Conservation (phyloP, 202 grass and related monocot species). For the Panicum virgatum region DNA sequence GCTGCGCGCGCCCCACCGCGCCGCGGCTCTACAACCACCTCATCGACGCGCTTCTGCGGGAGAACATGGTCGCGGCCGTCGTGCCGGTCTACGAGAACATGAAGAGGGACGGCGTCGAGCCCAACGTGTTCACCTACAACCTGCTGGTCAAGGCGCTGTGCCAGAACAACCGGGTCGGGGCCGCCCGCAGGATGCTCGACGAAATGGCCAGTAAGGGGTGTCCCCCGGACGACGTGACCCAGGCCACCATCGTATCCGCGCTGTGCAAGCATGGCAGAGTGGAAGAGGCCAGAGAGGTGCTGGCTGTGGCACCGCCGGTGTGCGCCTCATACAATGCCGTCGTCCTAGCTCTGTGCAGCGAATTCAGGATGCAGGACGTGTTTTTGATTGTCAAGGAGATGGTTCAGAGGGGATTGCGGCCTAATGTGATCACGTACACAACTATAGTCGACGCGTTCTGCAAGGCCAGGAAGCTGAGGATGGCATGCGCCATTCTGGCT, state of each 20-base stretch:
- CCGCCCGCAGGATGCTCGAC: conserved; percentile 63
- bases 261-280: conserved; percentile 66
- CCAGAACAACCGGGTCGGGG: conserved; percentile 66
- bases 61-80: conserved; percentile 62
- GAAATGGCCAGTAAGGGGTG: conserved; percentile 83
- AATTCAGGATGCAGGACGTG: conserved; percentile 54
- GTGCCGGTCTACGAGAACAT: conserved; percentile 63
- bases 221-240: conserved; percentile 61
- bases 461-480: conserved; percentile 48
- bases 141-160: conserved; percentile 84
- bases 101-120: conserved; percentile 61
- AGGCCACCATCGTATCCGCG: conserved; percentile 57
- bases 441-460: conserved; percentile 59
- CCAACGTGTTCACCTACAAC: conserved; percentile 87
- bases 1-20: conserved; percentile 49
- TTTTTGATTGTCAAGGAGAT: conserved; percentile 64
- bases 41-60: conserved; percentile 69
- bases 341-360: conserved; percentile 48
- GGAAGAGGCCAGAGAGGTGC: conserved; percentile 58
- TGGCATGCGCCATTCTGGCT: conserved; percentile 65
- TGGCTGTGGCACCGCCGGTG: conserved; percentile 37
- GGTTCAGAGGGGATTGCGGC: conserved; percentile 40
- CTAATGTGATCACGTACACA: conserved; percentile 72
- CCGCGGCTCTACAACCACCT: conserved; percentile 84
- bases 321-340: conserved; percentile 65